A percentile compares a stretch with the other conserved stretches of the same genome.
Conservation (phyloP, 2,329 filamentous ascomycete species). For the Tolypocladium tundrense region DNA sequence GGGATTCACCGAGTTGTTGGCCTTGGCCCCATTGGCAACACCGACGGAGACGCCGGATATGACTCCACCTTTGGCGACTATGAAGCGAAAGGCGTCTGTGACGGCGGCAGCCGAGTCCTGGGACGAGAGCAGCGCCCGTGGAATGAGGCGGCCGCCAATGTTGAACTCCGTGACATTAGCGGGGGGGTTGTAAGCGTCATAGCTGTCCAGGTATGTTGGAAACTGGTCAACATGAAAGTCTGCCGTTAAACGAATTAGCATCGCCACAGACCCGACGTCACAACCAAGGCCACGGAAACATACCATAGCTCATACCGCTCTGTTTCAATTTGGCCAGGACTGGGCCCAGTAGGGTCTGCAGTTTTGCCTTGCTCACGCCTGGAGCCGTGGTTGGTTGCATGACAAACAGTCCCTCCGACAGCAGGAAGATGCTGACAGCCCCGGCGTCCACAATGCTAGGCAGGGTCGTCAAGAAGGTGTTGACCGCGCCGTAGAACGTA, state of each 20-base stretch:
- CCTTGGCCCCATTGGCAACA: neutral
- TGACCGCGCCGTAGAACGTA: neutral
- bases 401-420: neutral
- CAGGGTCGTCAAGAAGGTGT: neutral
- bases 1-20: neutral
- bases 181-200: neutral
- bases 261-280: neutral
- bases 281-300: neutral
- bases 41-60: neutral
- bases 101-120: neutral
- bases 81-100: neutral
- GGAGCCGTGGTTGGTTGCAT: neutral
- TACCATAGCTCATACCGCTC: neutral
- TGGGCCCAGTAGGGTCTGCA: neutral
- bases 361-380: neutral
- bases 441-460: neutral
- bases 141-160: slow-evolving; percentile 31
- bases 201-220: neutral
- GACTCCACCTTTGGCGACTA: neutral
- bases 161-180: slow-evolving; percentile 20
- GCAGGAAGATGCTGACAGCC: neutral
- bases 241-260: neutral
- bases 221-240: neutral
- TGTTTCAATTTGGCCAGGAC: neutral
- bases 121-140: slow-evolving; percentile 18